A percentile compares a stretch with the other conserved stretches of the same genome.
phyloP scores from a whole-genome alignment of 1,284 basidiomycete genomes.

The Gomphus sp. region DNA sequence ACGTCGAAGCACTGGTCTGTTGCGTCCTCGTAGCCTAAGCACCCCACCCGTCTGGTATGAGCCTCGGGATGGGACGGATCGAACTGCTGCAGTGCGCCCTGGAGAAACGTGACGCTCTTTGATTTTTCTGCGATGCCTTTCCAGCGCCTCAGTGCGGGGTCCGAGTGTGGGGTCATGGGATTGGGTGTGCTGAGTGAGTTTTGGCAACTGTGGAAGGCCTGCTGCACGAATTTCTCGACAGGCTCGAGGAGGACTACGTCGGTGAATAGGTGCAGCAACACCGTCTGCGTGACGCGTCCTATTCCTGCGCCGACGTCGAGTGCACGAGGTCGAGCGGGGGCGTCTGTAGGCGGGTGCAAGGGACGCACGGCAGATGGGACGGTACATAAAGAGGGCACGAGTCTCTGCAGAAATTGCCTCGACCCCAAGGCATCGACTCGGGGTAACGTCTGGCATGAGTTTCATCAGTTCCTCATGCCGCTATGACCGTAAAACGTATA shows the following conservation, averaged over 20 bases:
- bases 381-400: constrained; percentile 69
- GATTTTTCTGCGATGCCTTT: constrained; percentile 48
- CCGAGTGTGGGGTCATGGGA: constrained; percentile 1
- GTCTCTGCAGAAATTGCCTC: constrained; percentile 72
- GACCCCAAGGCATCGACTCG: constrained; percentile 84
- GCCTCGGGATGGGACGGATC: constrained; percentile 47
- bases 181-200: constrained; percentile 22
- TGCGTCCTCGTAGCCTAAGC: constrained; percentile 48
- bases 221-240: constrained; percentile 63
- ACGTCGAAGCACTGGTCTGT: constrained; percentile 57
- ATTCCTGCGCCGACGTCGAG: constrained; percentile 90
- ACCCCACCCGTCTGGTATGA: constrained; percentile 39
- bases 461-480: neutral
- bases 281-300: constrained; percentile 80
- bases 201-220: constrained; percentile 50
- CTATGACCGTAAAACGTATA: neutral
- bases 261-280: constrained; percentile 75
- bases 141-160: constrained; percentile 34
- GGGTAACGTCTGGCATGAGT: constrained; percentile 60
- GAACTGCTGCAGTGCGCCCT: constrained; percentile 69
- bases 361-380: constrained; percentile 60
- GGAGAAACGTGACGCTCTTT: constrained; percentile 77
- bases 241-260: constrained; percentile 88
- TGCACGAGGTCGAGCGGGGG: constrained; percentile 46
- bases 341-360: constrained; percentile 22